Evolutionary conservation across 441 rosid genomes (phyloP), one percentile per base, ranked within the genome.

Genomic region (Croton setiger): DNA sequence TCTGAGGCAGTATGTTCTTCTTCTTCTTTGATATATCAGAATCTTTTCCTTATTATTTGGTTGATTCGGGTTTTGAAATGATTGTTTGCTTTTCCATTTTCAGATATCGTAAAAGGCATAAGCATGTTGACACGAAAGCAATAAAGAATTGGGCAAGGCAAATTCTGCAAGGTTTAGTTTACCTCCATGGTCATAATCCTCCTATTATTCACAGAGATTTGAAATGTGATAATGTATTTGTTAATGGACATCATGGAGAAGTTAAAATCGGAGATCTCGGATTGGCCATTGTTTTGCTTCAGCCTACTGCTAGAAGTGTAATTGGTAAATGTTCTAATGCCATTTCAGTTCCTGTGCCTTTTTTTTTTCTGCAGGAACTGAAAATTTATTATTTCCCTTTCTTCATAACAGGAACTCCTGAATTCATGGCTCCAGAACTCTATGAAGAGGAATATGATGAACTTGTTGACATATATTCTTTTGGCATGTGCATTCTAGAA

Each of bases 201-300:
- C 86, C 91, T 3, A 82, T 89, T 17, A 86, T 86, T 47, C 96
- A 89, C 66, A 77, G 96, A 70, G 96, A 89, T 78, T 68, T 89
- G 11, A 89, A 89, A 71, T 89, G 92, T 48, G 92, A 87, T 75
- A 89, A 87, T 72, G 70, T 89, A 23, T 87, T 89, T 68, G 88
- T 89, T 31, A 89, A 89, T 66, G 96, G 96, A 68, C 79, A 89
- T 67, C 81, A 81, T 64, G 91, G 96, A 68, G 86, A 86, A 58
- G 89, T 89, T 74, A 89, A 89, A 78, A 87, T 89, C 17, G 96
- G 92, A 65, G 96, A 90, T 74, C 93, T 90, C 59, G 96, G 96
- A 31, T 82, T 89, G 76, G 96, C 96, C 48, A 85, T 75, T 71
- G 87, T 86, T 70, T 82, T 86, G 96, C 88, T 79, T 78, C 87